Percentiles rank a stretch among this genome's conserved stretches.
Evolutionary conservation across 345 rosid species (phyloP).

Genomic region (Stellera chamaejasme): DNA sequence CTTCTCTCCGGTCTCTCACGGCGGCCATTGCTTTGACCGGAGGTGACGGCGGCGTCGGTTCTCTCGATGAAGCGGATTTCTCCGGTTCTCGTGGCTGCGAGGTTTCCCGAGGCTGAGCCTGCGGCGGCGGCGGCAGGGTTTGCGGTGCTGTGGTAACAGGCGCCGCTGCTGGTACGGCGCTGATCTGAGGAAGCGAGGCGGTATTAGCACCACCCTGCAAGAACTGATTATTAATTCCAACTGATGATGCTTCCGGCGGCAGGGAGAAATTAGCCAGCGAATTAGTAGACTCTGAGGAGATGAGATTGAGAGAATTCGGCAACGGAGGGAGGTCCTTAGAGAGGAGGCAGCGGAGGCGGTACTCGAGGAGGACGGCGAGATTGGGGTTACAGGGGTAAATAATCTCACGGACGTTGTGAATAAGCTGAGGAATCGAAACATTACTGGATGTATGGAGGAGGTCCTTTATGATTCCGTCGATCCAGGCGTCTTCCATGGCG

Average conservation of each 20-base stretch:
- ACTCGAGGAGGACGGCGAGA: conserved; percentile 78
- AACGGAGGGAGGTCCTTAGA: conserved; percentile 20
- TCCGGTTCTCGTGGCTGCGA: conserved; percentile 22
- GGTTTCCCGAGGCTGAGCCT: conserved; percentile 29
- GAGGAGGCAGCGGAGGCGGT: conserved; percentile 67
- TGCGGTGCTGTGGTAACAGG: conserved; percentile 22
- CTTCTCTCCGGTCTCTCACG: conserved; percentile 57
- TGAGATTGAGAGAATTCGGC: not conserved
- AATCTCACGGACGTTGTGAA: conserved; percentile 91
- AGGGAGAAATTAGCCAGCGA: conserved; percentile 15
- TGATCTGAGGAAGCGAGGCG: no score
- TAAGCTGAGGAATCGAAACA: conserved; percentile 93
- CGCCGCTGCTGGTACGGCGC: conserved; percentile 6
- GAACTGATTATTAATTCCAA: conserved; percentile 9
- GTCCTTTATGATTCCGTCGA: conserved; percentile 83
- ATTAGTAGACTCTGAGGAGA: not conserved
- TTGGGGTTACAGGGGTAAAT: conserved; percentile 92
- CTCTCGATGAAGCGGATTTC: conserved; percentile 13
- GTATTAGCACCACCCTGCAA: not conserved
- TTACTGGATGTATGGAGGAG: conserved; percentile 60
- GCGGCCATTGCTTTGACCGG: conserved; percentile 16
- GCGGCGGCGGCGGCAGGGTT: conserved; percentile 10
- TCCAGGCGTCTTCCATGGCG: conserved; percentile 78
- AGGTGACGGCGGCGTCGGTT: conserved; percentile 17
- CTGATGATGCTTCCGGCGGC: conserved; percentile 14